Conservation (phyloP, 2,329 filamentous ascomycete genomes). For the Chrysosporium queenslandicum region DNA sequence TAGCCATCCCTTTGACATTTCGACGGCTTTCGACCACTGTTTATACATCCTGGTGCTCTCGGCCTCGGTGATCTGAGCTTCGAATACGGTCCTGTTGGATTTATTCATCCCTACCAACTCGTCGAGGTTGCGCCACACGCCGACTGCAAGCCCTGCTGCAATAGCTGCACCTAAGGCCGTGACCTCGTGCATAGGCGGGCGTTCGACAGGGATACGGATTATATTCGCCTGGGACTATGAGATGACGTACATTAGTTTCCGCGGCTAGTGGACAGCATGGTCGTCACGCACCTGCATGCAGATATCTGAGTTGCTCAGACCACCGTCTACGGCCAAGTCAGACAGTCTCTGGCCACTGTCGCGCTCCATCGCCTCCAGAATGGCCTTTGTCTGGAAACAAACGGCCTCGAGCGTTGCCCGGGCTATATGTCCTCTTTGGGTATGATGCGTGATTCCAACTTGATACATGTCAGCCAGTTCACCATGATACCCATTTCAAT, state of each 20-base stretch:
- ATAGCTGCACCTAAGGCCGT: constrained; percentile 82
- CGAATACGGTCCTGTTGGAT: constrained; percentile 58
- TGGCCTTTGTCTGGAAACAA: constrained; percentile 86
- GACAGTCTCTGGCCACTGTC: constrained; percentile 68
- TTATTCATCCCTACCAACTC: constrained; percentile 62
- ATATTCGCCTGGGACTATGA: constrained; percentile 70
- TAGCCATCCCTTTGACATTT: constrained; percentile 67
- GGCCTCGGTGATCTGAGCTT: constrained; percentile 52
- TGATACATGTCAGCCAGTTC: constrained; percentile 9
- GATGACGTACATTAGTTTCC: constrained; percentile 15
- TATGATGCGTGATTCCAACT: constrained; percentile 78
- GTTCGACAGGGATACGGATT: constrained; percentile 70
- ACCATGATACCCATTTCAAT: constrained; percentile 1
- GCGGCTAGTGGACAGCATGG: constrained; percentile 1
- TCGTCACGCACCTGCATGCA: constrained; percentile 60
- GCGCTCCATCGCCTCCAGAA: constrained; percentile 81
- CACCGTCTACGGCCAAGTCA: constrained; percentile 73
- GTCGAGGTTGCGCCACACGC: constrained; percentile 64
- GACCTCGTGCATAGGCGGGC: constrained; percentile 81
- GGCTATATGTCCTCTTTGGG: constrained; percentile 74
- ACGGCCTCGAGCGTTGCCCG: constrained; percentile 83
- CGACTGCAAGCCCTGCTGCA: constrained; percentile 74
- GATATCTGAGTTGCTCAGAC: constrained; percentile 78
- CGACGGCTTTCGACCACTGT: constrained; percentile 65
- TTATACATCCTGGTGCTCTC: constrained; percentile 55